These are phyloP conservation scores for Bjerkandera adusta DNA, from an alignment of 1,284 basidiomycete genomes.

Conservation along the genomic window DNA sequence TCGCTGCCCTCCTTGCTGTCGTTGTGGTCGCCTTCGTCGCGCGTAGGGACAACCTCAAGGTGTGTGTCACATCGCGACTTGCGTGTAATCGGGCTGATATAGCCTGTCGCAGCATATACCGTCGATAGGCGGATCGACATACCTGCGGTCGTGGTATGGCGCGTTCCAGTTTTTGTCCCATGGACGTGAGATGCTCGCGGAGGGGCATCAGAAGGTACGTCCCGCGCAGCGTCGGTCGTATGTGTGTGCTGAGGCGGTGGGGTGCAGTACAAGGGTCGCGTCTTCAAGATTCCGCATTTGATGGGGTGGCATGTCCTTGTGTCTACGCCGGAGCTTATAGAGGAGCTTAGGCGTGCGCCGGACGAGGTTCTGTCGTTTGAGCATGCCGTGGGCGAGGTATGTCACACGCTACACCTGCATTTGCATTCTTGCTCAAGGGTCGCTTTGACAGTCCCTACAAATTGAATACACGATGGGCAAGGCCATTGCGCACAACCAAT, in stretches of 20 bases:
- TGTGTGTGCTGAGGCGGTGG: background rate
- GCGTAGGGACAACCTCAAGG: background rate
- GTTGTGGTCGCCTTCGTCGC: too few relatives aligned
- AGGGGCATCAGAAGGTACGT: constrained; percentile 18
- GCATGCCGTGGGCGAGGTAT: constrained; percentile 27
- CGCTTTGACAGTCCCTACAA: constrained; percentile 15
- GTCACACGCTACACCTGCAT: background rate
- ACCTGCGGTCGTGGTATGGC: background rate
- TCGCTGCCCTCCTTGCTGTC: too few relatives aligned
- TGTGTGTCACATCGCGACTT: background rate
- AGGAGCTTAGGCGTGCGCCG: constrained; percentile 33
- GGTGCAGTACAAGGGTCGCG: constrained; percentile 23
- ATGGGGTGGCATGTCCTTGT: constrained; percentile 33
- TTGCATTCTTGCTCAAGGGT: constrained; percentile 17
- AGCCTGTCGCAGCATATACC: background rate
- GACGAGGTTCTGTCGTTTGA: constrained; percentile 33
- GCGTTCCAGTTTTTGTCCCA: constrained; percentile 26
- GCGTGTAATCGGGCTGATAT: too few relatives aligned
- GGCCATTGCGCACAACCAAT: constrained; percentile 23
- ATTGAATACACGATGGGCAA: constrained; percentile 27
- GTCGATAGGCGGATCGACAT: background rate
- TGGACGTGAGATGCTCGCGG: constrained; percentile 23
- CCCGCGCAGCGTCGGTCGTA: background rate
- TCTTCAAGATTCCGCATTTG: constrained; percentile 34
- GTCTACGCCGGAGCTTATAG: constrained; percentile 29